Conservation (phyloP, 176 grass and related monocot genomes). For the Melocanna baccifera region DNA sequence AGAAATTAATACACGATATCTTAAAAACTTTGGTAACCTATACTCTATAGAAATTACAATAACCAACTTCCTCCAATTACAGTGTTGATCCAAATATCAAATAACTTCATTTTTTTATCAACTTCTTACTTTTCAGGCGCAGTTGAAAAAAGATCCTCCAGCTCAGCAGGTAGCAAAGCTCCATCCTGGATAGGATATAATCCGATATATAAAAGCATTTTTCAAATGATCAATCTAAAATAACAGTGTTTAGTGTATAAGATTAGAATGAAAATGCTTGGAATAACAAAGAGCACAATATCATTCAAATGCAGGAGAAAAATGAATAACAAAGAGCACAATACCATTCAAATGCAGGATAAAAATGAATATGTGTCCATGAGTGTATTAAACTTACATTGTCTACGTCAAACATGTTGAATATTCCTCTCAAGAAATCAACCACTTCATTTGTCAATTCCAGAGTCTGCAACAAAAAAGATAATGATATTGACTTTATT, state of each 20-base stretch:
- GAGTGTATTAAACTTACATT: conserved; percentile 56
- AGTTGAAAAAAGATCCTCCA: conserved; percentile 95
- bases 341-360: background rate
- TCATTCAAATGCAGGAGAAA: background rate
- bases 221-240: background rate
- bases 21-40: background rate
- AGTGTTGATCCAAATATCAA: background rate
- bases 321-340: background rate
- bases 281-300: background rate
- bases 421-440: conserved; percentile 77
- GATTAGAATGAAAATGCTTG: background rate
- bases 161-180: conserved; percentile 74
- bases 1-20: background rate
- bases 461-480: conserved; percentile 61
- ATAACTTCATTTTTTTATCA: background rate
- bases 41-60: background rate
- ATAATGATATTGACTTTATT: background rate
- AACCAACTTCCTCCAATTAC: background rate
- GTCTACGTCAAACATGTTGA: conserved; percentile 87
- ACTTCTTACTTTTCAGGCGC: conserved; percentile 74
- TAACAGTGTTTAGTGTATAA: background rate
- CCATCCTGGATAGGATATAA: conserved; percentile 60
- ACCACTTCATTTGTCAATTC: conserved; percentile 76
- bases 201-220: conserved; percentile 15
- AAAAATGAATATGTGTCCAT: background rate